Evolutionary conservation across 78 protist species (phyloP).

Genomic region (Planoprotostelium fungivorum): DNA sequence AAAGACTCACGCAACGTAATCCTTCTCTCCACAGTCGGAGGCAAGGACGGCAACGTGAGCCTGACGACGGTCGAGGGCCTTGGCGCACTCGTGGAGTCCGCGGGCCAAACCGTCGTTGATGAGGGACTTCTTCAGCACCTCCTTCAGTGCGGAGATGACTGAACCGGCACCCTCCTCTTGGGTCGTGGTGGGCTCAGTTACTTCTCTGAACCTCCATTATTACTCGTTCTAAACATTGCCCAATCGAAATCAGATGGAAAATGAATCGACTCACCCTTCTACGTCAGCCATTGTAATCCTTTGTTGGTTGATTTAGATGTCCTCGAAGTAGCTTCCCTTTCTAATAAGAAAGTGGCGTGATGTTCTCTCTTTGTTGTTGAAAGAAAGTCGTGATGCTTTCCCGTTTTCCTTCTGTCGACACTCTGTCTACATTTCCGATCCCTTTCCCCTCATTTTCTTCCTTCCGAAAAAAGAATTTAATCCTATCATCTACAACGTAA

Average conservation of each 20-base stretch:
- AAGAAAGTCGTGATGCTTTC: neutral
- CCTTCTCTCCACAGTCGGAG: conserved; percentile 77
- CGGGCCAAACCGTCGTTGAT: conserved; percentile 83
- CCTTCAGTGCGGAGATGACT: conserved; percentile 72
- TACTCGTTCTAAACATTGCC: neutral
- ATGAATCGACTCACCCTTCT: neutral
- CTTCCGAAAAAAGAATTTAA: too few relatives aligned
- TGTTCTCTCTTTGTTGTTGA: neutral
- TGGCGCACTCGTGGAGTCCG: conserved; percentile 92
- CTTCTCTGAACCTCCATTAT: neutral
- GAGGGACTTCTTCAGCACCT: conserved; percentile 81
- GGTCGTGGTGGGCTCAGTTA: conserved; percentile 2
- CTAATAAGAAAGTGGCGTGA: neutral
- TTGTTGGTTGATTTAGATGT: neutral
- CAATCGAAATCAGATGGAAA: neutral
- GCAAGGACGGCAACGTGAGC: conserved; percentile 92
- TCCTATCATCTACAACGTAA: too few relatives aligned
- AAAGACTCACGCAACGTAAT: conserved; percentile 50
- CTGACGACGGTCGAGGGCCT: conserved; percentile 76
- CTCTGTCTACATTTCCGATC: too few relatives aligned
- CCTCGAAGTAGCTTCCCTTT: neutral
- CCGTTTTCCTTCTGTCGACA: neutral
- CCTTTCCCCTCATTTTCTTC: too few relatives aligned
- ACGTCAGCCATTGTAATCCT: neutral
- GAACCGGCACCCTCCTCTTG: conserved; percentile 1